Conservation (phyloP, 768 basidiomycete genomes). For the Pleurotus cornucopiae region DNA sequence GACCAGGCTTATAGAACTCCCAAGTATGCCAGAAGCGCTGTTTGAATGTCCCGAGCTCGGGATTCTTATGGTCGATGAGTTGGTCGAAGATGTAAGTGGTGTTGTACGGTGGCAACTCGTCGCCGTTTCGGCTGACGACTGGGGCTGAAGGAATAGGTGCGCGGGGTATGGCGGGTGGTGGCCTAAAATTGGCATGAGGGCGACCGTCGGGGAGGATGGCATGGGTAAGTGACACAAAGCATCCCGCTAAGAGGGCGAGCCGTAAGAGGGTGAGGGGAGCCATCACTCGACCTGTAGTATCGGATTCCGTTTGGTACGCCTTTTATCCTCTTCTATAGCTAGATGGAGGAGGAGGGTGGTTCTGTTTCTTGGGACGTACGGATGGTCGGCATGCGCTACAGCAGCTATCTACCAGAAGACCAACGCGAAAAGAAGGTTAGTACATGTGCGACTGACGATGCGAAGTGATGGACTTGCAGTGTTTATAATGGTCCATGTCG, state of each 20-base stretch:
- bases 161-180: slow-evolving; percentile 29
- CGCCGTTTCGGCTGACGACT: slow-evolving; percentile 38
- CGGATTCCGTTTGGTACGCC: background rate
- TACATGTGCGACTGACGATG: background rate
- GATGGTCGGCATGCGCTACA: too few relatives aligned
- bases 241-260: slow-evolving; percentile 16
- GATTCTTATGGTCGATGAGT: slow-evolving; percentile 48
- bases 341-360: too few relatives aligned
- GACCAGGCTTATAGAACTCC: slow-evolving; percentile 57
- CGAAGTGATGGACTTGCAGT: background rate
- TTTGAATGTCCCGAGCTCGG: slow-evolving; percentile 64
- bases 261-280: slow-evolving; percentile 16
- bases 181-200: slow-evolving; percentile 36
- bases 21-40: slow-evolving; percentile 71
- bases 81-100: slow-evolving; percentile 54
- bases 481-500: background rate
- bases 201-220: slow-evolving; percentile 31
- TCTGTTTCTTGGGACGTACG: too few relatives aligned
- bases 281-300: background rate
- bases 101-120: slow-evolving; percentile 38
- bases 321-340: background rate
- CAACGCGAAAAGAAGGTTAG: background rate
- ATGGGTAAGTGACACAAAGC: slow-evolving; percentile 16
- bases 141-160: slow-evolving; percentile 24
- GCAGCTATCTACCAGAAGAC: too few relatives aligned